Evolutionary conservation across 352 stramenopile species (phyloP), one percentile per base, ranked within the genome.

Genomic region (Globisporangium spiculum): DNA sequence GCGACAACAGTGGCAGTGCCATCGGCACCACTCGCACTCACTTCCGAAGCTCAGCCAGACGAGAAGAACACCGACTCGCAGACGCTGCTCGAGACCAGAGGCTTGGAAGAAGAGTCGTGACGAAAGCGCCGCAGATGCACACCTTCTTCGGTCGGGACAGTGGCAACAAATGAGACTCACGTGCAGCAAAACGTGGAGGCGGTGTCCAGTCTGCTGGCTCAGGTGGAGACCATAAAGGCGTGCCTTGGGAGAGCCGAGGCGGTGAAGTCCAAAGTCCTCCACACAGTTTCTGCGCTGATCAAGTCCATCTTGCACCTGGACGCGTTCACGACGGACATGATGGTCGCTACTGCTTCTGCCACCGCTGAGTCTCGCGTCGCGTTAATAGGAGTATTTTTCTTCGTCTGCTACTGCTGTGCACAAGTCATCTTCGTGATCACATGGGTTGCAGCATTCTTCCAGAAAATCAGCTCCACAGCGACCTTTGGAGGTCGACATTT

Each of bases 251-350:
- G 26, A 41, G 32, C 36, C 7, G 62, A 67, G 34, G 26, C 32
- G 9, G 50, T n/a, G 34, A 34, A 67, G 8, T 22, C 32, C 3
- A 27, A 54, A 18, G 53, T 67, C 14, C 1, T 24, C 7, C 3
- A 22, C 24, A 34, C 32, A 24, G 32, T 61, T 16, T 22, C 52
- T 18, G 26, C 50, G 8, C 34, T 67, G 14, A 54, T 52, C 14
- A 6, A 27, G 32, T 67, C 34, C 5, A 12, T 67, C 26, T 4
- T n/a, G 50, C 62, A 67, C 18, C 36, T 67, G 22, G 50, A 61
- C 22, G 62, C 22, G 22, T 34, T 67, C 18, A 65, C 41, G 12
- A 22, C 18, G 10, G 38, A 54, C n/a, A 36, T 26, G 26, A 3
- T 60, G 18, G 8, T 44, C 53, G 10, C 26, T 48, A 1, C 26